phyloP scores from a whole-genome alignment of 2,329 filamentous ascomycete genomes.

The Colletotrichum lini region DNA sequence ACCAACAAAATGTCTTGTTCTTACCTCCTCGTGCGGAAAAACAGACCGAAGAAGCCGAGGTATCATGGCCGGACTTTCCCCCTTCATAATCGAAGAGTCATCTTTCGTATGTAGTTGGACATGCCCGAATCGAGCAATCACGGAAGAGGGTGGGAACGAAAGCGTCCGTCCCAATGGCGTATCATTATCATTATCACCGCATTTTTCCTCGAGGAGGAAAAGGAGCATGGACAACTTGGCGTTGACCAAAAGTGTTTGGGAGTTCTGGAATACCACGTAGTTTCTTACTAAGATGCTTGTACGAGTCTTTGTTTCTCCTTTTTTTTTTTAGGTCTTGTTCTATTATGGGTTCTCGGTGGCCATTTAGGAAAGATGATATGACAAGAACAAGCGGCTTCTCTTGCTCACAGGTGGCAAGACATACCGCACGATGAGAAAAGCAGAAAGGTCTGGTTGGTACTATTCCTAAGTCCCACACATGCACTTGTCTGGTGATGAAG shows the following conservation, averaged over 20 bases:
- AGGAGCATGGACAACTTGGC: background rate
- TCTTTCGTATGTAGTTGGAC: background rate
- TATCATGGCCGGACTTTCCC: too few relatives aligned
- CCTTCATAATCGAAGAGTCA: background rate
- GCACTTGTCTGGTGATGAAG: background rate
- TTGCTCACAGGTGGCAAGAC: background rate
- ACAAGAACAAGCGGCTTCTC: background rate
- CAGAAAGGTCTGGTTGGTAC: background rate
- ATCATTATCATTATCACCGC: background rate
- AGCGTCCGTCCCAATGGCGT: background rate
- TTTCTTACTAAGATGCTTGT: constrained; percentile 4
- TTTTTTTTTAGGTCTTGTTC: background rate
- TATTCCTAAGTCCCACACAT: background rate
- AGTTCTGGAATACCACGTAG: constrained; percentile 25
- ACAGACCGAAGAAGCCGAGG: background rate
- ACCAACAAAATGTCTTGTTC: too few relatives aligned
- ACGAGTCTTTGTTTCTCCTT: constrained; percentile 1
- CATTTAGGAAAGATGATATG: constrained; percentile 2
- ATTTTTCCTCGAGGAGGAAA: background rate
- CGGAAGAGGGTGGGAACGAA: background rate
- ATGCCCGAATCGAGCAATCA: background rate
- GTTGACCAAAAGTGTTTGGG: constrained; percentile 1
- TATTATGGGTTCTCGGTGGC: background rate
- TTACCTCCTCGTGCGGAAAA: background rate
- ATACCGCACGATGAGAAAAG: background rate